These are phyloP conservation scores for Serendipita sp. DNA, from an alignment of 768 basidiomycete genomes.

Conservation along the genomic window DNA sequence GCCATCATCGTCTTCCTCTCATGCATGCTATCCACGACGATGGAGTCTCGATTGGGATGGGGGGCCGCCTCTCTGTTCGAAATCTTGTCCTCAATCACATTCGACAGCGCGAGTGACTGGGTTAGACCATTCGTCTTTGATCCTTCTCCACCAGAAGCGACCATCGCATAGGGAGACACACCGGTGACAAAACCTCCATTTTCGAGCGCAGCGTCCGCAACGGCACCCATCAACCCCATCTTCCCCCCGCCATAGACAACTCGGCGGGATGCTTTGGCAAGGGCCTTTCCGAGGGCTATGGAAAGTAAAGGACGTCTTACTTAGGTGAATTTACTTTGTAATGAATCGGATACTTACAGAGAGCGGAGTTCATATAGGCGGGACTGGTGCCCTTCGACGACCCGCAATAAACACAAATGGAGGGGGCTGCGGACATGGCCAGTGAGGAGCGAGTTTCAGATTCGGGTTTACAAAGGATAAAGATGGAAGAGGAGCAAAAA, in stretches of 20 bases:
- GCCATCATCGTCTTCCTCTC: conserved; percentile 91
- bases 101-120: background rate
- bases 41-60: conserved; percentile 28
- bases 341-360: conserved; percentile 36
- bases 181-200: conserved; percentile 62
- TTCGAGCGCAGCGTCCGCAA: conserved; percentile 49
- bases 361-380: conserved; percentile 51
- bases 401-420: conserved; percentile 54
- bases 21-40: conserved; percentile 71
- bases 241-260: conserved; percentile 82
- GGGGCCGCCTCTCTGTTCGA: background rate
- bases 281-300: conserved; percentile 56
- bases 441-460: background rate
- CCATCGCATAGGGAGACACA: conserved; percentile 64
- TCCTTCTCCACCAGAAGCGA: conserved; percentile 44
- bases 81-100: conserved; percentile 1
- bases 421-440: background rate
- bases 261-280: conserved; percentile 42
- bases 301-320: background rate
- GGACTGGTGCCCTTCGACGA: conserved; percentile 49
- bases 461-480: background rate
- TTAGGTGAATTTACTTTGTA: background rate
- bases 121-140: conserved; percentile 28
- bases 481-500: background rate
- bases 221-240: conserved; percentile 73